Evolutionary conservation across 2,329 filamentous ascomycete species (phyloP), one percentile per base, ranked within the genome.

Genomic region (Spiromastix sp.): DNA sequence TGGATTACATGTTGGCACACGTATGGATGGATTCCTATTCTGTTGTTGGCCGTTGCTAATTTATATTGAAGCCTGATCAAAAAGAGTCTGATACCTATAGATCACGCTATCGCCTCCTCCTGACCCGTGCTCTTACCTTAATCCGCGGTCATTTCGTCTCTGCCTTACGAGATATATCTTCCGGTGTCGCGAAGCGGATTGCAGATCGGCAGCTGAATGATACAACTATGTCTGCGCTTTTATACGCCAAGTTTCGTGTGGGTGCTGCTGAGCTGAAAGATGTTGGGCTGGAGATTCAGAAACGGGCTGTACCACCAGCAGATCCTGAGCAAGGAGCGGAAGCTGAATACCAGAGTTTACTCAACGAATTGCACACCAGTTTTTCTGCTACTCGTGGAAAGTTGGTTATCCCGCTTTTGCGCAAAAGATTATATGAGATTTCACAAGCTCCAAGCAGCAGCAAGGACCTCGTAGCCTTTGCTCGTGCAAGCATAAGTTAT

Each of bases 1-100:
- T 98, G 47, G 80, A 79, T 19, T 96, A 96, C 54, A 95, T 96
- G 86, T 74, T 83, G 41, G 70, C 75, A 34, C 85, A 95, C 64
- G 82, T 86, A 60, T 56, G 79, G 57, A 24, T 30, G 9, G n/a
- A 25, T 19, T 3, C 27, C 5, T 4, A 19, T 16, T 25, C n/a
- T 32, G 30, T 33, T n/a, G 41, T 36, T 43, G 35, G 45, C n/a
- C 34, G 40, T 29, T 46, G 48, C 44, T 52, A 50, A 43, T 40
- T n/a, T n/a, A 34, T 15, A 32, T 37, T 30, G 12, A 47, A 85
- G 81, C 74, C 83, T 6, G 77, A 76, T 5, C 93, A 95, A 55
- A 82, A 84, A 43, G 89, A 96, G 57, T 80, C 87, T 2, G 80
- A 86, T 42, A 77, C 81, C 2, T 96, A 95, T 56, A 74, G 87